These are phyloP conservation scores for Bipolaris sorokiniana DNA, from an alignment of 2,329 filamentous ascomycete species.

Conservation along the genomic window DNA sequence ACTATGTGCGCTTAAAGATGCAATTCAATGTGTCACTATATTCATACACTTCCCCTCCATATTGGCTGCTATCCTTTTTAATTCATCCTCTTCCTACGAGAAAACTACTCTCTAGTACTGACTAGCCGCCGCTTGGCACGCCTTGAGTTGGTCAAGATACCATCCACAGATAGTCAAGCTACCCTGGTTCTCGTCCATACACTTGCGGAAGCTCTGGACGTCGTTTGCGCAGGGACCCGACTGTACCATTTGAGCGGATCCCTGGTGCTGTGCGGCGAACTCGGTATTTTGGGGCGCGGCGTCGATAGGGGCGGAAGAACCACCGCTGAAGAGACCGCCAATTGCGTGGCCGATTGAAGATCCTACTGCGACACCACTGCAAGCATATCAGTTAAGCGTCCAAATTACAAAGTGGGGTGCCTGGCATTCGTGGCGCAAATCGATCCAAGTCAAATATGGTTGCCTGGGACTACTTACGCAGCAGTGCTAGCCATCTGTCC, in stretches of 20 bases:
- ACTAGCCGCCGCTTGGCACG: slow-evolving; percentile 56
- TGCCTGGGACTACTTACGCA: slow-evolving; percentile 70
- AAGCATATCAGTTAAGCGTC: slow-evolving; percentile 4
- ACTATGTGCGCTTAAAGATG: not conserved
- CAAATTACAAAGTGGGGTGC: not conserved
- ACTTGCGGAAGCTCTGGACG: slow-evolving; percentile 86
- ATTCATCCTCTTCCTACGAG: not conserved
- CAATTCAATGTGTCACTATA: not conserved
- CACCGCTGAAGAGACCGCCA: slow-evolving; percentile 83
- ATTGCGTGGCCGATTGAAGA: slow-evolving; percentile 95
- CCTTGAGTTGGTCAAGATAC: slow-evolving; percentile 91
- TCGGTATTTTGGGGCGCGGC: slow-evolving; percentile 45
- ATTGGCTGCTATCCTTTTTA: not conserved
- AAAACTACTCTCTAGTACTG: slow-evolving; percentile 51
- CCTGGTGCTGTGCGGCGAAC: slow-evolving; percentile 34
- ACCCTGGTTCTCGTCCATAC: slow-evolving; percentile 93
- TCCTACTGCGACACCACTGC: slow-evolving; percentile 92
- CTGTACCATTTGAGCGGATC: slow-evolving; percentile 51
- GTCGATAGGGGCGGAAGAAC: slow-evolving; percentile 64
- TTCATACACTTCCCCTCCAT: not conserved
- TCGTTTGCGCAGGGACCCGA: slow-evolving; percentile 70
- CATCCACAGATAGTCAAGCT: slow-evolving; percentile 96
- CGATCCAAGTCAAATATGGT: not conserved
- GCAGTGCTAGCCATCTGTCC: slow-evolving; percentile 98
- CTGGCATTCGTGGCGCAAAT: not conserved